phyloP scores from a whole-genome alignment of 2,329 filamentous ascomycete species.

The Cladosporium sp. region DNA sequence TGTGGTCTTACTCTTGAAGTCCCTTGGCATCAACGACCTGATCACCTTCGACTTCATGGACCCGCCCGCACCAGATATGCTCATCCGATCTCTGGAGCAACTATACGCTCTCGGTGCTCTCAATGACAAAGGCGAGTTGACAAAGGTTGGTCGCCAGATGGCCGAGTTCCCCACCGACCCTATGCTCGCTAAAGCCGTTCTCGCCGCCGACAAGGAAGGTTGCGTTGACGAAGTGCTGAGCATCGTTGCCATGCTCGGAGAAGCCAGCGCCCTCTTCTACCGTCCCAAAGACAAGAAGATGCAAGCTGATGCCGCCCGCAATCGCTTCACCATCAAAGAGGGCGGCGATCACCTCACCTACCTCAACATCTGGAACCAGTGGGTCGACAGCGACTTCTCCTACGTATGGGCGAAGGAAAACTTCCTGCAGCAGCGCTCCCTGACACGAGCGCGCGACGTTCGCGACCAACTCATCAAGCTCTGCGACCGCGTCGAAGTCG shows the following conservation, averaged over 20 bases:
- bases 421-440: conserved; percentile 86
- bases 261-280: conserved; percentile 88
- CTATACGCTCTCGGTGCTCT: conserved; percentile 88
- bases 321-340: conserved; percentile 85
- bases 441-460: conserved; percentile 86
- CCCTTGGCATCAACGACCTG: conserved; percentile 86
- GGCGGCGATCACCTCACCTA: conserved; percentile 88
- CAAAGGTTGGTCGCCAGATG: conserved; percentile 90
- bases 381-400: conserved; percentile 88
- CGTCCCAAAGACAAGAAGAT: conserved; percentile 96
- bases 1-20: conserved; percentile 83
- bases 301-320: conserved; percentile 86
- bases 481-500: conserved; percentile 89
- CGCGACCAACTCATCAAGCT: conserved; percentile 89
- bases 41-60: conserved; percentile 97
- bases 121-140: conserved; percentile 85
- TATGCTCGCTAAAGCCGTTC: conserved; percentile 84
- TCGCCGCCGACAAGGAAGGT: conserved; percentile 86
- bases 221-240: conserved; percentile 91
- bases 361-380: conserved; percentile 93
- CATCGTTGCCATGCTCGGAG: conserved; percentile 91
- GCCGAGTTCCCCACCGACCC: conserved; percentile 92
- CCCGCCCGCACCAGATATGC: conserved; percentile 81
- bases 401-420: conserved; percentile 89
- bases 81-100: conserved; percentile 86